Conservation (phyloP, 306 rosid species). For the Notholithocarpus densiflorus region DNA sequence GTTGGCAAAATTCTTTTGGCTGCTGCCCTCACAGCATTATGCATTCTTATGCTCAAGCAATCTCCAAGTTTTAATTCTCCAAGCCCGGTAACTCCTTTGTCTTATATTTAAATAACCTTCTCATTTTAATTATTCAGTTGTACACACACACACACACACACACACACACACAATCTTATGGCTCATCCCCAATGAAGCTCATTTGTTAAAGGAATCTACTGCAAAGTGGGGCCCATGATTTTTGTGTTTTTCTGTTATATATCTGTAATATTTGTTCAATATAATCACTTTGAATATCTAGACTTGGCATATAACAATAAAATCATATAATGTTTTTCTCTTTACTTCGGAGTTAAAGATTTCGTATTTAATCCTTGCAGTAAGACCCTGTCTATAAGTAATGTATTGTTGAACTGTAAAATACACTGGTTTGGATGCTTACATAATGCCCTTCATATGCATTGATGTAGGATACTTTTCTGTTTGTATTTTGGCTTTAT, state of each 20-base stretch:
- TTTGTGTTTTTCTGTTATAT: neutral
- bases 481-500: too few relatives aligned
- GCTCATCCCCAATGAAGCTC: neutral
- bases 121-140: neutral
- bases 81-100: conserved; percentile 54
- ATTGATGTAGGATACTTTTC: too few relatives aligned
- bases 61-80: conserved; percentile 74
- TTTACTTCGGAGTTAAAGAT: neutral
- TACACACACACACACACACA: too few relatives aligned
- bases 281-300: neutral
- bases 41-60: conserved; percentile 76
- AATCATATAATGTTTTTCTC: neutral
- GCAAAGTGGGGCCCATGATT: neutral
- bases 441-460: too few relatives aligned
- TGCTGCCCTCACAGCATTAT: conserved; percentile 68
- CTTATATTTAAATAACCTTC: neutral
- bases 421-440: too few relatives aligned
- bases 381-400: neutral
- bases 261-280: neutral
- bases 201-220: neutral
- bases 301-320: neutral
- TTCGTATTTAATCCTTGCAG: neutral
- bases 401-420: neutral
- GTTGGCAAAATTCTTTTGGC: conserved; percentile 75
- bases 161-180: neutral